These are phyloP conservation scores for Tolypocladium pustulatum DNA, from an alignment of 2,329 filamentous ascomycete species.

Conservation along the genomic window DNA sequence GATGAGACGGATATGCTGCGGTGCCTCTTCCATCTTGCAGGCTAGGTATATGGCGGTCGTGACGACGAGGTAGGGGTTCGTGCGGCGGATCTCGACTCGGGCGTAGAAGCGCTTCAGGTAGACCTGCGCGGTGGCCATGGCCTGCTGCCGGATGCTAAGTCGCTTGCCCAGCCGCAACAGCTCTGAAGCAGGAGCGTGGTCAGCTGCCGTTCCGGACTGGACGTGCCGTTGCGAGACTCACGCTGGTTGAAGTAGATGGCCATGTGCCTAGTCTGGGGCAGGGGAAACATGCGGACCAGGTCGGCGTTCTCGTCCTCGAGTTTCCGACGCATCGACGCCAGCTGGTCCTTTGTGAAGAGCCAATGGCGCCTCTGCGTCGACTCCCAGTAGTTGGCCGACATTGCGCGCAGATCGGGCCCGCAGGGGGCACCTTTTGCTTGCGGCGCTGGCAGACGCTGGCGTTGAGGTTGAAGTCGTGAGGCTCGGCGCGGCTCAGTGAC, in stretches of 20 bases:
- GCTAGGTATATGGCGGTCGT: conserved; percentile 92
- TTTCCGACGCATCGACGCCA: conserved; percentile 63
- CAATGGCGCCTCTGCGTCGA: conserved; percentile 86
- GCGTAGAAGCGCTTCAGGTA: conserved; percentile 93
- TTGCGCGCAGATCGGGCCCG: conserved; percentile 22
- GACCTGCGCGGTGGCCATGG: conserved; percentile 84
- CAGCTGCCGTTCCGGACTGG: neutral
- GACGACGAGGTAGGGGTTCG: conserved; percentile 86
- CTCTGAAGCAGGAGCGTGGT: conserved; percentile 38
- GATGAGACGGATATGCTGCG: conserved; percentile 89
- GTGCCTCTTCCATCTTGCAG: conserved; percentile 96
- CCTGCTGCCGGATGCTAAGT: conserved; percentile 78
- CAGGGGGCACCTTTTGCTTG: conserved; percentile 1
- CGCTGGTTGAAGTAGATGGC: conserved; percentile 90
- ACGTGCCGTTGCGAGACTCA: conserved; percentile 28
- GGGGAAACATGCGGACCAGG: conserved; percentile 65
- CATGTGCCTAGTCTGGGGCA: conserved; percentile 72
- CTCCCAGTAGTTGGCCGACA: conserved; percentile 96
- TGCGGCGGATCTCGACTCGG: conserved; percentile 80
- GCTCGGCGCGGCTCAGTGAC: neutral
- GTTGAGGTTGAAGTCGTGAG: neutral
- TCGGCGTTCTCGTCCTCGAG: conserved; percentile 68
- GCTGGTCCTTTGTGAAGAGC: conserved; percentile 77
- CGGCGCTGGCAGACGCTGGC: neutral
- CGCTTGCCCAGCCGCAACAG: conserved; percentile 75